phyloP scores from a whole-genome alignment of 2,329 filamentous ascomycete genomes.

The Fusarium burgessii region DNA sequence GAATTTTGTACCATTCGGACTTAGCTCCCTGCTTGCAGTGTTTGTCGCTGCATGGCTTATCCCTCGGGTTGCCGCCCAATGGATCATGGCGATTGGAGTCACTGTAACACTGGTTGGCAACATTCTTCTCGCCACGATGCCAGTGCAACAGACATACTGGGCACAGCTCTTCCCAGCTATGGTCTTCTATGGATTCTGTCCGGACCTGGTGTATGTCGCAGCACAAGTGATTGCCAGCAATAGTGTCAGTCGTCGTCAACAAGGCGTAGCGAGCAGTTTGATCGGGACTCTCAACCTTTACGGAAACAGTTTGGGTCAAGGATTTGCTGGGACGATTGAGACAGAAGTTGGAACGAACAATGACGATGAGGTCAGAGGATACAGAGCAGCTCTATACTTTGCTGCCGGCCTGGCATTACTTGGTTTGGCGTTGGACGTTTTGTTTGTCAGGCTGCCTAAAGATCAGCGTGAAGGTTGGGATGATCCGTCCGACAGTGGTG shows the following conservation, averaged over 20 bases:
- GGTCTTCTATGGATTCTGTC: slow-evolving; percentile 53
- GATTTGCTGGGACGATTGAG: slow-evolving; percentile 53
- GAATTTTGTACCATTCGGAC: slow-evolving; percentile 1
- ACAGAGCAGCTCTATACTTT: slow-evolving; percentile 19
- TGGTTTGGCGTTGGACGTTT: slow-evolving; percentile 5
- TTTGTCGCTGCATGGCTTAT: slow-evolving; percentile 56
- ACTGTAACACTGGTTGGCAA: slow-evolving; percentile 12
- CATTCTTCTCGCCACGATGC: slow-evolving; percentile 55
- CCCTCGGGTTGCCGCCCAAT: slow-evolving; percentile 59
- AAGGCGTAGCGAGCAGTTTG: slow-evolving; percentile 63
- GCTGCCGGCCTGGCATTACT: slow-evolving; percentile 13
- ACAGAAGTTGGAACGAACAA: slow-evolving; percentile 25
- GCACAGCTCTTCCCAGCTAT: slow-evolving; percentile 56
- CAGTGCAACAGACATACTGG: slow-evolving; percentile 57
- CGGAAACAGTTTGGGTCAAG: slow-evolving; percentile 49
- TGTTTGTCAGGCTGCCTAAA: slow-evolving; percentile 22
- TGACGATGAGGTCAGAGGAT: slow-evolving; percentile 1
- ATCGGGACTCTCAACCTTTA: slow-evolving; percentile 56
- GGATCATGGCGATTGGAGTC: slow-evolving; percentile 60
- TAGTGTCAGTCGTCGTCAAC: slow-evolving; percentile 59
- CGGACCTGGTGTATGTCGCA: slow-evolving; percentile 63
- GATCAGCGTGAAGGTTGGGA: slow-evolving; percentile 28
- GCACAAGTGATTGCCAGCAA: slow-evolving; percentile 67
- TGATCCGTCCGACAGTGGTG: not conserved
- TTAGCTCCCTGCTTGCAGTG: slow-evolving; percentile 11